Percentiles rank a stretch among this genome's conserved stretches.
phyloP scores from a whole-genome alignment of 345 rosid genomes.

The Barbarea vulgaris region DNA sequence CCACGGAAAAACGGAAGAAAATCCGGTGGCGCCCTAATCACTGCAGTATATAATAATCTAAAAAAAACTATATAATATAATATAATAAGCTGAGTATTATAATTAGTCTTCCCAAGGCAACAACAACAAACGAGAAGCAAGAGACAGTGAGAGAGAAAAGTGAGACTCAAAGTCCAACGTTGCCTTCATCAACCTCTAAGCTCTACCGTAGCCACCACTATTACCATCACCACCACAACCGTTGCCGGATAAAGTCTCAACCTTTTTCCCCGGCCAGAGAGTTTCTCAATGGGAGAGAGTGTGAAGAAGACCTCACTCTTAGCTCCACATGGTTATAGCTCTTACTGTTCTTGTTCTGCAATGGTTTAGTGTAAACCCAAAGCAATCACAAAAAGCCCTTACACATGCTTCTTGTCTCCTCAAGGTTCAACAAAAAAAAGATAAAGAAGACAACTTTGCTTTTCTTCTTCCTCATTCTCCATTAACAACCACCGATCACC shows the following conservation, averaged over 20 bases:
- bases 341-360: conserved; percentile 44
- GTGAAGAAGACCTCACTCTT: conserved; percentile 23
- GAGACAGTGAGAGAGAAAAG: conserved; percentile 30
- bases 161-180: conserved; percentile 26
- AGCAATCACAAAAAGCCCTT: conserved; percentile 44
- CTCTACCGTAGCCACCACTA: background rate
- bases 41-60: conserved; percentile 16
- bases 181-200: conserved; percentile 32
- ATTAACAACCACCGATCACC: conserved; percentile 16
- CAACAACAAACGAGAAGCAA: conserved; percentile 39
- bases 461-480: conserved; percentile 24
- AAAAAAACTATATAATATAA: background rate
- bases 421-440: conserved; percentile 31
- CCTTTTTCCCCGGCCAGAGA: conserved; percentile 21
- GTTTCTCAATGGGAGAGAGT: conserved; percentile 36
- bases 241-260: conserved; percentile 10
- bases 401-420: conserved; percentile 67
- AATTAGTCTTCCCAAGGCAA: conserved; percentile 37
- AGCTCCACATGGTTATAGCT: conserved; percentile 56
- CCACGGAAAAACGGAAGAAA: conserved; percentile 36
- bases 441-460: conserved; percentile 24
- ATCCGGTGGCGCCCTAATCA: conserved; percentile 48
- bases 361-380: conserved; percentile 54
- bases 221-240: conserved; percentile 29
- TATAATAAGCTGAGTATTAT: background rate